Evolutionary conservation across 192 early-diverging fungal genomes (phyloP).

Genomic region (Geosiphon pyriformis): DNA sequence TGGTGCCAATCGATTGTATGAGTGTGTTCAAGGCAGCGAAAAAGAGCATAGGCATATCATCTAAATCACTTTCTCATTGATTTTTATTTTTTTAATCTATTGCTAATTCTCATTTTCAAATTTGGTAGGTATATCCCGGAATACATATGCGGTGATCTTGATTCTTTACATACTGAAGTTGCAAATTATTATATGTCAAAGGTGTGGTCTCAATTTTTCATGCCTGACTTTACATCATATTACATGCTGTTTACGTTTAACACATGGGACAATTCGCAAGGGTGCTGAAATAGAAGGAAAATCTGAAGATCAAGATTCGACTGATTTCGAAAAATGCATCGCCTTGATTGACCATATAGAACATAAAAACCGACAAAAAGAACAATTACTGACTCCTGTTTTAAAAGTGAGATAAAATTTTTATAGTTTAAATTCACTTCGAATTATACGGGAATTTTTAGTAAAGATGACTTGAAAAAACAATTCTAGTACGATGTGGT

Average conservation of each 20-base stretch:
- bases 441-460: neutral
- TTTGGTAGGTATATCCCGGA: slow-evolving; percentile 65
- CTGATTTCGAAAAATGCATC: slow-evolving; percentile 92
- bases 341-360: slow-evolving; percentile 25
- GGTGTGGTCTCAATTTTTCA: slow-evolving; percentile 30
- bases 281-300: slow-evolving; percentile 45
- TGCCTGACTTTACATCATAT: no score
- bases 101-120: neutral
- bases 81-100: slow-evolving; percentile 3
- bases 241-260: neutral
- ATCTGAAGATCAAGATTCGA: slow-evolving; percentile 50
- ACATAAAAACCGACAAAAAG: no score
- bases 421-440: no score
- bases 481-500: slow-evolving; percentile 50
- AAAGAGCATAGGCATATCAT: slow-evolving; percentile 40
- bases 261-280: slow-evolving; percentile 40
- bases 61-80: no score
- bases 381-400: no score
- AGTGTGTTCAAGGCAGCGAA: slow-evolving; percentile 45
- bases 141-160: slow-evolving; percentile 80
- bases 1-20: slow-evolving; percentile 81
- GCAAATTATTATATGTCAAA: slow-evolving; percentile 58
- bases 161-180: slow-evolving; percentile 64
- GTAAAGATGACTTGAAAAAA: slow-evolving; percentile 8
- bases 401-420: no score